Evolutionary conservation across 768 basidiomycete genomes (phyloP).

Genomic region (Tricholoma flavovirens): DNA sequence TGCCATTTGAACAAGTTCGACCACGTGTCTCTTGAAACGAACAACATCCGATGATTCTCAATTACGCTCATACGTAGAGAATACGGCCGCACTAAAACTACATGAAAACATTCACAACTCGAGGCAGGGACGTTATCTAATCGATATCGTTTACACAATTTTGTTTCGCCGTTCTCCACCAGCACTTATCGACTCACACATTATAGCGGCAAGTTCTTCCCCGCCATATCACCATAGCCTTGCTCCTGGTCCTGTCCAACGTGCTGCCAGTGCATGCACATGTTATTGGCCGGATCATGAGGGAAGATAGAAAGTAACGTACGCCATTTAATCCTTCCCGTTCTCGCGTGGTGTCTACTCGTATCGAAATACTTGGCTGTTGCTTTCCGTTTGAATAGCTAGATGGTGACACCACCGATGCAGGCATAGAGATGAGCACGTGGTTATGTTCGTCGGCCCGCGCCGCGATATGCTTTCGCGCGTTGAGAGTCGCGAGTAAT

Average conservation of each 20-base stretch:
- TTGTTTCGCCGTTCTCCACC: too few species aligned
- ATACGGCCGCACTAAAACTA: too few species aligned
- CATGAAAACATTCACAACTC: too few species aligned
- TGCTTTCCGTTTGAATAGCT: conserved; percentile 3
- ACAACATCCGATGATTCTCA: too few species aligned
- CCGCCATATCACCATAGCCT: not conserved
- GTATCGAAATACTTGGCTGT: conserved; percentile 26
- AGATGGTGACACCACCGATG: not conserved
- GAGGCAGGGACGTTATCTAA: too few species aligned
- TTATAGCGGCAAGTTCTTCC: too few species aligned
- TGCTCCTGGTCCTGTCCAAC: not conserved
- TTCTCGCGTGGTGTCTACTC: conserved; percentile 26
- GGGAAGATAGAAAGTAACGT: not conserved
- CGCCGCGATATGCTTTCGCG: conserved; percentile 10
- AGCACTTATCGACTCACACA: too few species aligned
- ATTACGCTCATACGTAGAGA: too few species aligned
- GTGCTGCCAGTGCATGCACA: not conserved
- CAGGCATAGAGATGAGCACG: conserved; percentile 12
- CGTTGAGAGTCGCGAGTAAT: conserved; percentile 21
- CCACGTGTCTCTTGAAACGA: too few species aligned
- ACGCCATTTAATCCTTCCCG: not conserved
- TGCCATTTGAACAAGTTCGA: too few species aligned
- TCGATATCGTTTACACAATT: too few species aligned
- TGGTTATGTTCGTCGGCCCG: conserved; percentile 10
- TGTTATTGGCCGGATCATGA: not conserved